A percentile compares a stretch with the other conserved stretches of the same genome.
These are phyloP conservation scores for Backusella psychrophila DNA, from an alignment of 192 early-diverging fungal genomes.

Conservation along the genomic window DNA sequence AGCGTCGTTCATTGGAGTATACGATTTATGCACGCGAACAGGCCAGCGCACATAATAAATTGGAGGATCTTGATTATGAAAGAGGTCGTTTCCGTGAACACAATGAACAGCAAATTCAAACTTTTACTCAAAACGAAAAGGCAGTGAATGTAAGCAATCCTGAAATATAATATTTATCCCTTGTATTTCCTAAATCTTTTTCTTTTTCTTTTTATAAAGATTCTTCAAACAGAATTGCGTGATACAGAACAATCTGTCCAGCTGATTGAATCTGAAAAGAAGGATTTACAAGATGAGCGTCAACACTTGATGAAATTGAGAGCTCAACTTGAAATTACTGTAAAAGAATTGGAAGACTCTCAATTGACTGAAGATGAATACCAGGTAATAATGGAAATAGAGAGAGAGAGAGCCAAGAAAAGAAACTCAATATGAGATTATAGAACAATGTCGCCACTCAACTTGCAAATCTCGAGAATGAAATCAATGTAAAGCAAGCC, in stretches of 20 bases:
- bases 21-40: constrained; percentile 92
- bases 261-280: constrained; percentile 63
- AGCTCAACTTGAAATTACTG: constrained; percentile 74
- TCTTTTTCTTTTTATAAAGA: neutral
- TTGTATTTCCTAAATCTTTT: too few species aligned
- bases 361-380: constrained; percentile 42
- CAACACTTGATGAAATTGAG: constrained; percentile 74
- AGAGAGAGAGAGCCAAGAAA: neutral
- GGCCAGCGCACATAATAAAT: constrained; percentile 69
- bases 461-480: constrained; percentile 40
- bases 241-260: constrained; percentile 65
- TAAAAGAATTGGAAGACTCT: constrained; percentile 79
- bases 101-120: constrained; percentile 21
- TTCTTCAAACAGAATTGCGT: constrained; percentile 48
- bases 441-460: constrained; percentile 24
- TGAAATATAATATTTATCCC: too few species aligned
- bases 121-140: constrained; percentile 21
- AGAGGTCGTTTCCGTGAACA: constrained; percentile 44
- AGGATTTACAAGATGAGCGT: constrained; percentile 68
- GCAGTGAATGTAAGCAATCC: constrained; percentile 25
- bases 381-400: constrained; percentile 30
- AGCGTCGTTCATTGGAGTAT: constrained; percentile 87
- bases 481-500: constrained; percentile 60
- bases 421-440: neutral
- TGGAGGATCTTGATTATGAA: constrained; percentile 62